Evolutionary conservation across 2,329 filamentous ascomycete genomes (phyloP), one percentile per base, ranked within the genome.

Genomic region (Colletotrichum magnum): DNA sequence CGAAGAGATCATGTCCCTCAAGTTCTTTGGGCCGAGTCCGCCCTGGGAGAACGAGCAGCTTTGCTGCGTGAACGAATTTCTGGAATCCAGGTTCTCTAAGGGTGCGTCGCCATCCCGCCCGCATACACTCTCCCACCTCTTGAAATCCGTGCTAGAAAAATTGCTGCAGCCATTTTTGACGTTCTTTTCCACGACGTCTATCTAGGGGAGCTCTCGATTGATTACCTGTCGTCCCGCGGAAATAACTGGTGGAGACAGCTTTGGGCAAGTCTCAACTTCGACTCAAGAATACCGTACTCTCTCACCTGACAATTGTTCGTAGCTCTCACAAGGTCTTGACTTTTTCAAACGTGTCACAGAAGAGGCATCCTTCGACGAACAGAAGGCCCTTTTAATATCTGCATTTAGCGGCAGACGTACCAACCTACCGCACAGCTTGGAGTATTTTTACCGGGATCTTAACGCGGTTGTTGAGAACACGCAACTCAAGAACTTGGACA

Each of bases 21-120:
- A 32, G 21, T 58, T 58, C 12, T 64, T 64, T n/a, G 13, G 3
- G 9, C 43, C 13, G 18, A 32, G 50, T 5, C 12, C 45, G 3
- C 47, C 36, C 4, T 64, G 53, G 53, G 45, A 52, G 24, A 64
- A 51, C 6, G 53, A 64, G 32, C 61, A 64, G 5, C 13, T 64
- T 43, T 32, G 21, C 32, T 64, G 61, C 6, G 43, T 24, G 5
- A 53, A 58, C 6, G 61, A 52, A 13, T 64, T 45, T 21, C 45
- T 58, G 3, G 61, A 58, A 58, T 32, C 53, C 26, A 28, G 15
- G 32, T 10, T 52, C 26, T 32, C 16, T 0, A 43, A 43, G 32
- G 53, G 53, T 51, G 12, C 51, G 16, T 26, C 6, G 28, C 1
- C 10, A 2, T n/a, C 7, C 41, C 21, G 21, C 21, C 41, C 21